A percentile compares a stretch with the other conserved stretches of the same genome.
phyloP scores from a whole-genome alignment of 108 stramenopile genomes.

The Conticribra weissflogii region DNA sequence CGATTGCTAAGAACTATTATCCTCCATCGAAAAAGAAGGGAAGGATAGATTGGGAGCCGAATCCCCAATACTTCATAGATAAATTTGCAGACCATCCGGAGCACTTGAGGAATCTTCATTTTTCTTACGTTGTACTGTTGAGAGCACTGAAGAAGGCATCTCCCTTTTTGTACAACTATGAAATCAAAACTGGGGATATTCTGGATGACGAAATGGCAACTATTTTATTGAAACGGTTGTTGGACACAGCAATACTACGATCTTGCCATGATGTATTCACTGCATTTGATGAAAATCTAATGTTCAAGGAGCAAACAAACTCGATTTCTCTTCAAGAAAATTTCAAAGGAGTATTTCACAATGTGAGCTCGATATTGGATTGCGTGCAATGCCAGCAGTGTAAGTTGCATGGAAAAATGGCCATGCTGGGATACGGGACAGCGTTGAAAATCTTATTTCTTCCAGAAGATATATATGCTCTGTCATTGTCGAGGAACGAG shows the following conservation, averaged over 20 bases:
- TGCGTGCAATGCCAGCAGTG: slow-evolving; percentile 98
- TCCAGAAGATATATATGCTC: slow-evolving; percentile 47
- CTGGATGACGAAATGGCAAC: slow-evolving; percentile 82
- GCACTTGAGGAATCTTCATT: slow-evolving; percentile 91
- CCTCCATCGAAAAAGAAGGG: slow-evolving; percentile 85
- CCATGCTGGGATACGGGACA: slow-evolving; percentile 93
- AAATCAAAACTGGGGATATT: slow-evolving; percentile 81
- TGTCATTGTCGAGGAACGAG: slow-evolving; percentile 78
- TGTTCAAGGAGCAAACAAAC: slow-evolving; percentile 77
- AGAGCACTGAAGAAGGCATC: slow-evolving; percentile 86
- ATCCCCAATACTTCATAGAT: slow-evolving; percentile 85
- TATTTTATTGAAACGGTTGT: slow-evolving; percentile 68
- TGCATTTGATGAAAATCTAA: slow-evolving; percentile 93
- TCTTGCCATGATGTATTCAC: slow-evolving; percentile 83
- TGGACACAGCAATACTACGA: slow-evolving; percentile 79
- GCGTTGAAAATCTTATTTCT: slow-evolving; percentile 93
- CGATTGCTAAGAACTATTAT: slow-evolving; percentile 91
- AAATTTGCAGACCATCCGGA: slow-evolving; percentile 84
- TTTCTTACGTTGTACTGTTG: slow-evolving; percentile 91
- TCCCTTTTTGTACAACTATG: slow-evolving; percentile 73
- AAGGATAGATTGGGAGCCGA: slow-evolving; percentile 76
- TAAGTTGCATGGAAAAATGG: slow-evolving; percentile 93
- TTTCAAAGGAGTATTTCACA: slow-evolving; percentile 94
- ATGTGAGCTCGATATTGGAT: slow-evolving; percentile 88
- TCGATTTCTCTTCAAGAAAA: slow-evolving; percentile 70